A percentile compares a stretch with the other conserved stretches of the same genome.
These are phyloP conservation scores for Alopecurus myosuroides DNA, from an alignment of 176 grass and related monocot genomes.

Conservation along the genomic window DNA sequence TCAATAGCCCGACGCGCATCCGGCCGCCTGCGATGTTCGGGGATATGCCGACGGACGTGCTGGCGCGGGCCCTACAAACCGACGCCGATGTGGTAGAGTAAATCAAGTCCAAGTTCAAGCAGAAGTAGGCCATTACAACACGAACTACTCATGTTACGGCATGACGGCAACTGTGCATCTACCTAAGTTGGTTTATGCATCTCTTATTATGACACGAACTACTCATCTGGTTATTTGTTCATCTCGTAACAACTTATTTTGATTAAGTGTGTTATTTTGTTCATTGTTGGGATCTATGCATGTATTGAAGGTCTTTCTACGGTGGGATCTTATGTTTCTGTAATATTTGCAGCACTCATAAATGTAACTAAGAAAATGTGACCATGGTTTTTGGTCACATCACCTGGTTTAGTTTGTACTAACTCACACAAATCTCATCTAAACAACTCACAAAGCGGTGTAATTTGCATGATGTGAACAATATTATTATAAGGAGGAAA, in stretches of 20 bases:
- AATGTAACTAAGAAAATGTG: not conserved
- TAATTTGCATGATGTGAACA: not conserved
- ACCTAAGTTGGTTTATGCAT: no score
- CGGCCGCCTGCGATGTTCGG: conserved; percentile 43
- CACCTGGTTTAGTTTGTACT: no score
- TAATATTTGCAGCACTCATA: not conserved
- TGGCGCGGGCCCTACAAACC: conserved; percentile 48
- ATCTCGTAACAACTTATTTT: no score
- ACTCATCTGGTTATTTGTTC: no score
- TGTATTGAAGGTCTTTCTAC: not conserved
- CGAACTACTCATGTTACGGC: no score
- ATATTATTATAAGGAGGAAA: no score
- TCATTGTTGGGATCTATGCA: not conserved
- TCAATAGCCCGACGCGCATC: conserved; percentile 53
- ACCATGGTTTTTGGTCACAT: not conserved
- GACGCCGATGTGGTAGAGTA: conserved; percentile 36
- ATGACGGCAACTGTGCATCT: no score
- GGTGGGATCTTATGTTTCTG: not conserved
- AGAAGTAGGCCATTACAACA: conserved; percentile 9
- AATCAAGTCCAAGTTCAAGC: conserved; percentile 49
- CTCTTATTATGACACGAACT: no score
- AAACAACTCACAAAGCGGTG: not conserved
- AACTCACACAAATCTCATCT: no score
- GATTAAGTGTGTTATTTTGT: no score
- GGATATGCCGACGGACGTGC: conserved; percentile 41